Base-by-base conservation (phyloP, 2,329 filamentous ascomycete genomes). In the Microcyclospora tardicrescens region DNA sequence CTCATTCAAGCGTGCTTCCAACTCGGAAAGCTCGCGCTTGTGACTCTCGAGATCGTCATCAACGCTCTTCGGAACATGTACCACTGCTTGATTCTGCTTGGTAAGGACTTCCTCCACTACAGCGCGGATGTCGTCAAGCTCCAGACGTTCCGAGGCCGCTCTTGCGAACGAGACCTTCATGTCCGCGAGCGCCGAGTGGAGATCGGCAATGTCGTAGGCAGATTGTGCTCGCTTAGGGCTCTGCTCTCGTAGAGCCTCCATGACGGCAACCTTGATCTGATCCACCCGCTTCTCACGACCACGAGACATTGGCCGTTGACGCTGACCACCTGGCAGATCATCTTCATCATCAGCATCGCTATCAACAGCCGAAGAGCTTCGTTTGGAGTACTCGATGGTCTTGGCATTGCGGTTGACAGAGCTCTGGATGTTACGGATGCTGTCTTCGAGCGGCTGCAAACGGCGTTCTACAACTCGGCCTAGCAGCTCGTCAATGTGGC, bases 321-420 rank as follows among this genome's bases (percentile, higher is more conserved):
- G 69, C 63, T 42, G 50, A 4, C 19, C 19, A 24, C 19, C 19
- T 5, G 19, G 19, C 32, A 67, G 63, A 6, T 61, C 58, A 42
- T 61, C 87, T 55, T 94, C 86, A 45, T 94, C 87, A 57, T 96
- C 89, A 10, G 91, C 89, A 62, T 96, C 91, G 56, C 89, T 95
- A 42, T 93, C 78, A 35, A 75, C 69, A 3, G 68, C 64, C 24
- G 85, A 59, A 2, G 54, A 51, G 24, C 44, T 50, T 6, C 54
- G 50, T 37, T 51, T 52, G 10, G 48, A 45, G 24, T 45, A 81
- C 30, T 56, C 59, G n/a, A 69, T 75, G 34, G 82, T 87, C 31
- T 75, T 61, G n/a, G 79, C 84, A 49, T 77, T 75, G 47, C 74
- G 68, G 16, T 33, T 41, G 11, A 57, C 45, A 27, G 47, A 43